Percentiles rank a stretch among this genome's conserved stretches.
phyloP scores from a whole-genome alignment of 495 filamentous ascomycete species.

The Penicillium dipodomyicola region DNA sequence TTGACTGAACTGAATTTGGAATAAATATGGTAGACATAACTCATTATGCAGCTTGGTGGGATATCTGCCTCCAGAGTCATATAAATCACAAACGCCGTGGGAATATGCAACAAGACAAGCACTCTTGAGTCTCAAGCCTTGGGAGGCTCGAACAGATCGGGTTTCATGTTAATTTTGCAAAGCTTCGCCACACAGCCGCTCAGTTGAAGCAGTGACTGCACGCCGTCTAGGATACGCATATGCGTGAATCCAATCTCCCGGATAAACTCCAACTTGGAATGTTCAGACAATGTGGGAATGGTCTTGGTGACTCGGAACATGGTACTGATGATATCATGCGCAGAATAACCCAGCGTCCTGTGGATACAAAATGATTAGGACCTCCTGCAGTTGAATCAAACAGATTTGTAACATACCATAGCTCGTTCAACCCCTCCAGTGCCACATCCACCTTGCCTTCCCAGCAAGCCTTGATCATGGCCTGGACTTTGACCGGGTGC shows the following conservation, averaged over 20 bases:
- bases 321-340: conserved; percentile 95
- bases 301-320: conserved; percentile 99
- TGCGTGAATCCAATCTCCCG: conserved; percentile 98
- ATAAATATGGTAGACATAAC: conserved; percentile 14
- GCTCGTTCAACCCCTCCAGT: conserved; percentile 80
- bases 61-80: conserved; percentile 15
- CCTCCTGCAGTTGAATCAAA: neutral
- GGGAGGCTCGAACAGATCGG: conserved; percentile 69
- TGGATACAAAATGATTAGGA: conserved; percentile 17
- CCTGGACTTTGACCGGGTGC: conserved; percentile 96
- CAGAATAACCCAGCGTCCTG: conserved; percentile 82
- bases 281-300: conserved; percentile 82
- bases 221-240: conserved; percentile 96
- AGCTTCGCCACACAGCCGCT: conserved; percentile 87
- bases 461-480: conserved; percentile 95
- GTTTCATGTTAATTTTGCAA: conserved; percentile 93
- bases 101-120: conserved; percentile 25
- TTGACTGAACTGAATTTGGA: neutral
- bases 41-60: conserved; percentile 17
- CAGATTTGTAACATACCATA: conserved; percentile 59
- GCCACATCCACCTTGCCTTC: conserved; percentile 87
- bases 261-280: conserved; percentile 93
- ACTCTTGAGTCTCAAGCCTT: conserved; percentile 27
- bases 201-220: conserved; percentile 90
- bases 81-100: conserved; percentile 25